Conservation (phyloP, 1,284 basidiomycete species). For the Apiotrichum montevideense region DNA sequence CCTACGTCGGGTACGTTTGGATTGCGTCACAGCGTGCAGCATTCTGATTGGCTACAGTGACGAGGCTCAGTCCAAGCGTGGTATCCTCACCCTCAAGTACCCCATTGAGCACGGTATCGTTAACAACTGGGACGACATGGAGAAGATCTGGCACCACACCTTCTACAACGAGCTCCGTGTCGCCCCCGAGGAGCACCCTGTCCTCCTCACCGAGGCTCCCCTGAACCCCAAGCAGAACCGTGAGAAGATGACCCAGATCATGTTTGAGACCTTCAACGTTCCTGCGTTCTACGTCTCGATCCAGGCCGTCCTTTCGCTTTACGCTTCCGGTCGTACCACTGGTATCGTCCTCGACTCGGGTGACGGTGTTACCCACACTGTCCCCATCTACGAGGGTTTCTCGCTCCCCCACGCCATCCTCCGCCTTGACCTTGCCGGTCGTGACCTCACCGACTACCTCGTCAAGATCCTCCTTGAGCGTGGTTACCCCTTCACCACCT, state of each 20-base stretch:
- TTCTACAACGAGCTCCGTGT: constrained; percentile 82
- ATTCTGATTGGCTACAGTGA: constrained; percentile 52
- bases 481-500: constrained; percentile 90
- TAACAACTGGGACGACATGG: constrained; percentile 96
- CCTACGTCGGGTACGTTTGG: constrained; percentile 66
- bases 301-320: constrained; percentile 86
- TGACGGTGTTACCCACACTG: constrained; percentile 89
- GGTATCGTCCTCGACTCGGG: constrained; percentile 93
- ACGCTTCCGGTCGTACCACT: constrained; percentile 85
- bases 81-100: constrained; percentile 87
- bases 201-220: constrained; percentile 88
- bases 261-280: constrained; percentile 95
- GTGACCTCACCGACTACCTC: constrained; percentile 88
- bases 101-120: constrained; percentile 70
- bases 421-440: constrained; percentile 89
- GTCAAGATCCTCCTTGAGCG: constrained; percentile 91
- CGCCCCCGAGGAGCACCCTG: constrained; percentile 78
- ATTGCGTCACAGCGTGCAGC: not conserved
- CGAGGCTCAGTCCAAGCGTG: constrained; percentile 91
- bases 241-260: constrained; percentile 96
- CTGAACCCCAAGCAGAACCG: constrained; percentile 91
- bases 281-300: constrained; percentile 91
- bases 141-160: constrained; percentile 91
- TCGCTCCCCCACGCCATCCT: constrained; percentile 89
- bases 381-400: constrained; percentile 94